Evolutionary conservation across 2,329 filamentous ascomycete genomes (phyloP), one percentile per base, ranked within the genome.

Genomic region (Fusarium ambrosium): DNA sequence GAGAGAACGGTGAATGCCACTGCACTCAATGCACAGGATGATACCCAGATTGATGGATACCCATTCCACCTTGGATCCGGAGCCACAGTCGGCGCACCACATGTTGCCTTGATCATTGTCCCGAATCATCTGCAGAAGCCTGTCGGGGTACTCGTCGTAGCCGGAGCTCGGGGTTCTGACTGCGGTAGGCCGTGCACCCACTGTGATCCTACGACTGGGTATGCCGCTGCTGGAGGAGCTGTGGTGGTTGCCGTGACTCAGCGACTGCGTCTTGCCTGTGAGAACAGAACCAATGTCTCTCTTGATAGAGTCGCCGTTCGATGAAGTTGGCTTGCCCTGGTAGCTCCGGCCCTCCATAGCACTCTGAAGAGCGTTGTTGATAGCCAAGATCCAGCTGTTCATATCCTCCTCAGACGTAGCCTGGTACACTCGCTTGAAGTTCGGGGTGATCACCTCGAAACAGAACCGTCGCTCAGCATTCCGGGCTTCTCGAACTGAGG

Each of bases 1-100:
- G 4, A 99, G 89, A 1, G 96, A 98, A 48, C 97, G 92, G 83
- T 99, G 97, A 71, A 99, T 98, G 73, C 97, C 97, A 81, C 95
- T 98, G 84, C 97, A 99, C 83, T 99, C 96, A 81, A 98, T 98
- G 85, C 97, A 99, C 22, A 99, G 89, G 64, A 99, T 92, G 69
- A 99, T 98, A 55, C 94, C 97, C 6, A 99, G 88, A 79, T 99
- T 99, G 84, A 99, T 98, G 0, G 97, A 98, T 32, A 98, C 97
- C 97, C 97, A 99, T 83, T 99, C 97, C 24, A 98, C 95, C 85
- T 98, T 98, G 80, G 92, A 90, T 37, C 93, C 93, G 9, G 95
- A 97, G 13, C 94, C 94, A 80, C 97, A 99, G 82, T 99, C 97
- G 18, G 97, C 97, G 81, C 97, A 99, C 89, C 93, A 94, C 76